Base-by-base conservation (phyloP, 768 basidiomycete genomes). In the Tulasnella sp. region DNA sequence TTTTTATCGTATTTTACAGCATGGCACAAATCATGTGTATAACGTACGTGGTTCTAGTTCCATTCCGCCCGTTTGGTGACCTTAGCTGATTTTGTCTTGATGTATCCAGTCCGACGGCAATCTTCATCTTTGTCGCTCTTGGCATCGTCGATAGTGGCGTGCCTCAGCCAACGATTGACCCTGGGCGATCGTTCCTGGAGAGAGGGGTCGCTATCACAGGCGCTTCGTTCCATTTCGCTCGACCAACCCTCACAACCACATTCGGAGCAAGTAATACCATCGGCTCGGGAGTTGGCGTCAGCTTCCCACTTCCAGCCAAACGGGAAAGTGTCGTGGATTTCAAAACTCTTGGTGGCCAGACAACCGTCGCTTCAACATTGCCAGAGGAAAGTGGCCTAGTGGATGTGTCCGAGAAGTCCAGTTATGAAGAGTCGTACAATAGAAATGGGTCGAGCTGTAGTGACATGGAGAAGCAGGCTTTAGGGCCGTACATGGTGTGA, bases 11-110 rank as follows among this genome's bases (percentile, higher is more conserved):
- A 6, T 75, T 80, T 28, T 69, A 73, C 41, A 80, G 79, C 72
- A 80, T 80, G 42, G 50, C 58, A 14, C 79, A 80, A 74, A 75
- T 80, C 34, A 80, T 80, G 79, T 73, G 79, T 41, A 80, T 80
- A 28, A 73, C 79, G 79, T 80, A 31, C 24, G 78, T 73, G 4
- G 54, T n/a, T n/a, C 54, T n/a, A 6, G 50, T 24, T 41, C 64
- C 8, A 24, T 72, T 44, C 14, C 37, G 22, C 22, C 37, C 40
- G 77, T 12, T 37, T 12, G 16, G 20, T 64, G 20, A 5, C 58
- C 22, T 7, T 11, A 11, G 64, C 64, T 75, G 18, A 37, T 41
- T 46, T 0, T 41, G 7, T 50, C 37, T 1, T 22, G 24, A 14
- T 48, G 24, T n/a, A 24, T 75, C 46, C 40, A 80, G 79, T 28